A percentile compares a stretch with the other conserved stretches of the same genome.
Evolutionary conservation across 139 green algal genomes (phyloP).

Genomic region (Tetradesmus obliquus): DNA sequence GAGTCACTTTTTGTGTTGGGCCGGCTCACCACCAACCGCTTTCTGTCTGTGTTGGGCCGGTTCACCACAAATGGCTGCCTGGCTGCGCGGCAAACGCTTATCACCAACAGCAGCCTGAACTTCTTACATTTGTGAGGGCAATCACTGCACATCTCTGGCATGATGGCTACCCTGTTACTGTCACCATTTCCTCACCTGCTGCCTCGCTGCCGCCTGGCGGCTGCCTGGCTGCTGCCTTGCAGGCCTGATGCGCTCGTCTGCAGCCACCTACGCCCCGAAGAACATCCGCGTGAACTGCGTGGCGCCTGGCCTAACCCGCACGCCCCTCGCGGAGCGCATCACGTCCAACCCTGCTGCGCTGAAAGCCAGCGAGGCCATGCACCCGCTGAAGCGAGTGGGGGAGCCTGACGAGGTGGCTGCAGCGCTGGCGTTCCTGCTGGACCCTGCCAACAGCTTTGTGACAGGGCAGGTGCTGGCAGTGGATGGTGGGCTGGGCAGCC

Average conservation of each 20-base stretch:
- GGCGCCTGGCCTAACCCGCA: constrained; percentile 76
- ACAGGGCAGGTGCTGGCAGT: constrained; percentile 65
- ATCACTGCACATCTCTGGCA: too few species aligned
- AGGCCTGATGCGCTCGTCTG: constrained; percentile 69
- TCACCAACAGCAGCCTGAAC: too few species aligned
- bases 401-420: constrained; percentile 80
- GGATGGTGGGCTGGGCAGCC: constrained; percentile 70
- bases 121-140: too few species aligned
- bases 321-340: constrained; percentile 69
- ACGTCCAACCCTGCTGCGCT: constrained; percentile 66
- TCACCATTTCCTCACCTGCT: not conserved
- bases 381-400: constrained; percentile 80
- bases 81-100: too few species aligned
- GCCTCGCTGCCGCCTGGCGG: not conserved
- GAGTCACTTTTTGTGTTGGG: too few species aligned
- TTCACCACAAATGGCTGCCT: too few species aligned
- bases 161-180: too few species aligned
- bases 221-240: not conserved
- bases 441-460: constrained; percentile 66
- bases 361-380: constrained; percentile 74
- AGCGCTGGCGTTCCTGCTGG: constrained; percentile 79
- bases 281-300: constrained; percentile 90
- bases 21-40: too few species aligned
- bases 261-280: constrained; percentile 82
- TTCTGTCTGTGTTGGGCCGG: too few species aligned